A percentile compares a stretch with the other conserved stretches of the same genome.
phyloP scores from a whole-genome alignment of 768 basidiomycete genomes.

The Trametes coccinea region DNA sequence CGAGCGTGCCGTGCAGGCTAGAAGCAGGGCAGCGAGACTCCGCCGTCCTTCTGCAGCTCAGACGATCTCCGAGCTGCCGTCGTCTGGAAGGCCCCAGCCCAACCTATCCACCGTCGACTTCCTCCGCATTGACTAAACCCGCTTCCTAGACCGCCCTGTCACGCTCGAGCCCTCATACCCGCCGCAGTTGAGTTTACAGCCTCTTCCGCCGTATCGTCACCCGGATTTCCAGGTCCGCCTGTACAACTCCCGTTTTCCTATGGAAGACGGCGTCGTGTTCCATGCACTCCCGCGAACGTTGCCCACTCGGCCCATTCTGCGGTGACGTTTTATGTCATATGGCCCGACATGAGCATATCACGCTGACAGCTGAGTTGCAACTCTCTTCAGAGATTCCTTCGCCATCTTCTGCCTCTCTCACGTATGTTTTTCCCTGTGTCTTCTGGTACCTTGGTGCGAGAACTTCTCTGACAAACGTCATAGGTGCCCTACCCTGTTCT shows the following conservation, averaged over 20 bases:
- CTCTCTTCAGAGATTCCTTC: neutral
- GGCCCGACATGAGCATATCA: neutral
- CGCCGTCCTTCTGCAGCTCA: neutral
- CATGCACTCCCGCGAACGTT: constrained; percentile 21
- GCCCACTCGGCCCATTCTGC: neutral
- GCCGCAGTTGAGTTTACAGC: neutral
- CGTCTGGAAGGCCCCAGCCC: neutral
- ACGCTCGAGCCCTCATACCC: neutral
- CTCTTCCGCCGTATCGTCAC: neutral
- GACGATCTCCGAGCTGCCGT: neutral
- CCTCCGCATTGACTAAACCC: neutral
- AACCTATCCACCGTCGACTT: neutral
- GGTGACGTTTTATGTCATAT: constrained; percentile 16
- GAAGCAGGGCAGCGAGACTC: neutral
- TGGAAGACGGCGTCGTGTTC: constrained; percentile 1
- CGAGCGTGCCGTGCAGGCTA: constrained; percentile 3
- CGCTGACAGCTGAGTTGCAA: constrained; percentile 10
- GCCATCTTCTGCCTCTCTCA: neutral
- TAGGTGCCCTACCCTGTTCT: neutral
- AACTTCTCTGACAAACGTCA: neutral
- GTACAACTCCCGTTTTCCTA: neutral
- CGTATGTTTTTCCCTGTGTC: neutral
- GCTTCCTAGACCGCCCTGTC: neutral
- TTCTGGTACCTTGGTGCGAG: no score
- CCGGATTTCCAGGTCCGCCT: neutral